These are phyloP conservation scores for Fusarium paranaense DNA, from an alignment of 2,329 filamentous ascomycete genomes.

Conservation along the genomic window DNA sequence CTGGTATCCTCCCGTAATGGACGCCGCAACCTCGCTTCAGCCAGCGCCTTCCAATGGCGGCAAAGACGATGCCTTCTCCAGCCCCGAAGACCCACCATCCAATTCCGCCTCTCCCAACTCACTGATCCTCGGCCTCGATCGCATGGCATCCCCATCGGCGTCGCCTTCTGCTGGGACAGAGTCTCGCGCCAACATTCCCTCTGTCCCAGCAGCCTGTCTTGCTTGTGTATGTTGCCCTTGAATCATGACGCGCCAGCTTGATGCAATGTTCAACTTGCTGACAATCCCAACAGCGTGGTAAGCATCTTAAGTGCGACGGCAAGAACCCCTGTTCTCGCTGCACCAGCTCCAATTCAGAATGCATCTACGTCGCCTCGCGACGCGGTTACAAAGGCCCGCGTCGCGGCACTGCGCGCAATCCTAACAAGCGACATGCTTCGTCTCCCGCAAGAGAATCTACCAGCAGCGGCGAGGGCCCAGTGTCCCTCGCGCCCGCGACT, in stretches of 20 bases:
- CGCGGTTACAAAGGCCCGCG: slow-evolving; percentile 76
- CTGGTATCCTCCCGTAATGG: slow-evolving; percentile 36
- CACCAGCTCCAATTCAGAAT: slow-evolving; percentile 67
- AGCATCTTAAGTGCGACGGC: slow-evolving; percentile 84
- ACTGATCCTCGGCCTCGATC: slow-evolving; percentile 18
- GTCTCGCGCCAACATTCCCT: slow-evolving; percentile 50
- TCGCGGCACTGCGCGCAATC: slow-evolving; percentile 55
- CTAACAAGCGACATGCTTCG: slow-evolving; percentile 63
- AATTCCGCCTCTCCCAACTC: slow-evolving; percentile 43
- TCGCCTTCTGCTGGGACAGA: slow-evolving; percentile 37
- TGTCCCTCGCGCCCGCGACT: slow-evolving; percentile 55
- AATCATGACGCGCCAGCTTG: not conserved
- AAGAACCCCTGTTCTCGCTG: slow-evolving; percentile 77
- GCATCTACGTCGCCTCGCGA: slow-evolving; percentile 79
- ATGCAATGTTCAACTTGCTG: not conserved
- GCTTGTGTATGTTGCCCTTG: slow-evolving; percentile 61
- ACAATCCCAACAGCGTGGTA: slow-evolving; percentile 58
- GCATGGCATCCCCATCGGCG: slow-evolving; percentile 26
- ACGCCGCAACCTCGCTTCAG: slow-evolving; percentile 15
- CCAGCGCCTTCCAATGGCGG: not conserved
- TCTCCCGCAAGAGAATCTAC: slow-evolving; percentile 46
- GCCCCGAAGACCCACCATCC: slow-evolving; percentile 30
- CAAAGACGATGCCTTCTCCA: slow-evolving; percentile 31
- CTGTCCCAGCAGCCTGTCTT: slow-evolving; percentile 63
- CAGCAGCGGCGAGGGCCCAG: slow-evolving; percentile 49